A percentile compares a stretch with the other conserved stretches of the same genome.
Evolutionary conservation across 352 stramenopile genomes (phyloP).

Genomic region (Peronospora farinosa): DNA sequence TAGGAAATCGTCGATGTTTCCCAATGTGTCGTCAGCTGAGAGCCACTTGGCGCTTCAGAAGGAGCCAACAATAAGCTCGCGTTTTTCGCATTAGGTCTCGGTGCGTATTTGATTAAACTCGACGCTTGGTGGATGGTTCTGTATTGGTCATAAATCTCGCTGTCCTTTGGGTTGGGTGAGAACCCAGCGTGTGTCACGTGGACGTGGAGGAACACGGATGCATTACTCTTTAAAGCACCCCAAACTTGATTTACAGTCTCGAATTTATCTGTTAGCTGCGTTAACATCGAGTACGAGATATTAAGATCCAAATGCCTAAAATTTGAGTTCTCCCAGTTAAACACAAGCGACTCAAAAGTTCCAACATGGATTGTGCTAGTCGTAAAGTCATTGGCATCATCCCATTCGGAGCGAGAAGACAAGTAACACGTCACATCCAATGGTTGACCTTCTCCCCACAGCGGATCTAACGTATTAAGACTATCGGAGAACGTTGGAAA

Average conservation of each 20-base stretch:
- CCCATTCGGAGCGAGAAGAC: constrained; percentile 43
- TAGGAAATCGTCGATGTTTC: constrained; percentile 45
- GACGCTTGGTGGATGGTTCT: constrained; percentile 61
- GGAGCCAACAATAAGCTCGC: constrained; percentile 42
- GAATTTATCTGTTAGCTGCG: constrained; percentile 9
- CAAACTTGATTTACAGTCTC: constrained; percentile 24
- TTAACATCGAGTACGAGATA: constrained; percentile 31
- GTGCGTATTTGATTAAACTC: constrained; percentile 50
- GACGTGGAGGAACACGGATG: constrained; percentile 62
- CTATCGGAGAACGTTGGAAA: constrained; percentile 51
- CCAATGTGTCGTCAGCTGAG: constrained; percentile 14
- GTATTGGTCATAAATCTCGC: constrained; percentile 40
- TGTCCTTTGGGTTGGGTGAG: constrained; percentile 36
- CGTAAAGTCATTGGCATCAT: constrained; percentile 34
- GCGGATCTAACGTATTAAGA: constrained; percentile 44
- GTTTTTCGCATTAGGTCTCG: constrained; percentile 55
- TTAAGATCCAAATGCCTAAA: constrained; percentile 44
- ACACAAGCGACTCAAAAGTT: constrained; percentile 49
- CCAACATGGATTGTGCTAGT: constrained; percentile 36
- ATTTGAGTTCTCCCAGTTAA: constrained; percentile 62
- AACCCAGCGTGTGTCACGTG: constrained; percentile 56
- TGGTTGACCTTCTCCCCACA: constrained; percentile 57
- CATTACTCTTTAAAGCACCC: constrained; percentile 41
- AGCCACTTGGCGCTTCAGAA: constrained; percentile 5
- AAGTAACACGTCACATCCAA: constrained; percentile 58